Base-by-base conservation (phyloP, 192 early-diverging fungal genomes). In the Helicostylum pulchrum region DNA sequence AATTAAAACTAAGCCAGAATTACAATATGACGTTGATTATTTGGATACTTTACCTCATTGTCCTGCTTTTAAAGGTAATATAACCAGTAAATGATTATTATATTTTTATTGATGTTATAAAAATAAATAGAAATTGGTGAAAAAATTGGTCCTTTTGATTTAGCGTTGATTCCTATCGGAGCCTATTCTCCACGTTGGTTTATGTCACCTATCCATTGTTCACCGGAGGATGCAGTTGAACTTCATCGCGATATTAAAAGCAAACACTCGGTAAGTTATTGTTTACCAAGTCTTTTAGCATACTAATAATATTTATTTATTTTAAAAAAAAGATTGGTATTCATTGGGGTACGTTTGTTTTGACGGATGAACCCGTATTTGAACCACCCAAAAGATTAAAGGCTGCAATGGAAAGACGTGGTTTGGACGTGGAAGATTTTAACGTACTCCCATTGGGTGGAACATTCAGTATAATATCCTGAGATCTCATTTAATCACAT, bases 311-410 rank as follows among this genome's bases (percentile, higher is more conserved):
- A 7, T 54, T 51, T 39, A 4, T 36, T 31, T 50, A 30, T 20
- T 26, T 26, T 26, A 26, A 26, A 26, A 26, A 19, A 7, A 42
- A 65, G 64, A 74, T 93, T 26, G 91, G 84, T 8, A 92, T 94
- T 70, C 94, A 95, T 66, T 94, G 92, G 92, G 91, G 91, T 8
- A 91, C 90, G 11, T 95, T 89, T 83, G 61, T 82, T 3, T 75
- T 94, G 62, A 92, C 89, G 9, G 77, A 78, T 54, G 92, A 92
- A 65, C 77, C 79, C 11, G 67, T 85, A 4, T 80, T 72, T 42
- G 90, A 90, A 64, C 92, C 92, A 19, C 89, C 88, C 0, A 49
- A 70, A 15, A 76, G 85, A 23, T 69, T 94, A 59, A 64, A 65
- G 15, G 72, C 52, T n/a, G 88, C 70, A 7, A 67, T 90, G 82